Base-by-base conservation (phyloP, 305 asterid genomes). In the Stenogyne calaminthoides region DNA sequence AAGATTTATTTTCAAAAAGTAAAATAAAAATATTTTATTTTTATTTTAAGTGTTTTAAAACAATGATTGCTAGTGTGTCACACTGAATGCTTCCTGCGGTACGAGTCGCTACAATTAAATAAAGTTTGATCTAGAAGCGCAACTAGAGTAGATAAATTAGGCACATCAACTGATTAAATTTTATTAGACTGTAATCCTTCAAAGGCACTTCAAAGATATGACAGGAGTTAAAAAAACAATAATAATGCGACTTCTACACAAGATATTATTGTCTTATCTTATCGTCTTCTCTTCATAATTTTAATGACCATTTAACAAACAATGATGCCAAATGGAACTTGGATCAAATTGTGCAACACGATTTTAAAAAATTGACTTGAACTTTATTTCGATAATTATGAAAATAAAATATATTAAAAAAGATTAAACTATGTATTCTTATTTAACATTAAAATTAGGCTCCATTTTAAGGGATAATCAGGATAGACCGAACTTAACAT, bases 291-390 rank as follows among this genome's bases (percentile, higher is more conserved):
- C 54, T 14, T 14, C 8, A n/a, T 4, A 46, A 46, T 5, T 46
- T 29, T 42, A 34, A 51, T 42, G 69, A 36, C 10, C 9, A 49
- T 22, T 58, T 12, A 58, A 58, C 64, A 22, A 58, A 2, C 6
- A 51, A 47, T 36, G 27, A 37, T 67, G 70, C 70, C 79, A 62
- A 62, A 27, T 69, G 80, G 61, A 49, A 4, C 22, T 49, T 49
- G 7, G 10, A 15, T 49, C 7, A 20, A 8, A 56, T 19, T 0
- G 25, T 55, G 8, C 9, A 20, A 0, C 32, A 19, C 22, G 27
- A 55, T 9, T 55, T 55, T 55, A 18, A 18, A 32, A 55, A 55
- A 9, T 47, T 47, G 55, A 47, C 55, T 47, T 47, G 20, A 47
- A 47, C 3, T 14, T 15, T n/a, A 47, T 47, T n/a, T 47, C 19